Evolutionary conservation across 2,329 filamentous ascomycete genomes (phyloP), one percentile per base, ranked within the genome.

Genomic region (Fusarium virguliforme): DNA sequence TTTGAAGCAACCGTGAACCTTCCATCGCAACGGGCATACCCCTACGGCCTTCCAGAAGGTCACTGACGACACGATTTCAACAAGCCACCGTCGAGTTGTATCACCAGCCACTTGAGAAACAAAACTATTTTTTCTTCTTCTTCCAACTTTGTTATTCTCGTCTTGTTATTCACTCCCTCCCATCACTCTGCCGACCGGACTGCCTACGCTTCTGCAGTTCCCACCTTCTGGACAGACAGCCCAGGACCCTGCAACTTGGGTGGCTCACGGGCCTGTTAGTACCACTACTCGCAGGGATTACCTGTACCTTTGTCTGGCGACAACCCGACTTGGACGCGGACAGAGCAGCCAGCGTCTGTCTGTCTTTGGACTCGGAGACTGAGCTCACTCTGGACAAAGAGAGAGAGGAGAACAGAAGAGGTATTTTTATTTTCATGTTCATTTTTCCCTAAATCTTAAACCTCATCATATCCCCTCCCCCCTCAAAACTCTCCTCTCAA

Each of bases 161-260:
- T 28, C 30, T 22, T 18, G 9, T 50, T 24, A 34, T 48, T 37
- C 40, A 35, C 34, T 48, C 40, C 12, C 13, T 24, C 50, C 26
- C 22, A 35, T 50, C 30, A 59, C 55, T 50, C 51, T 68, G 43
- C 48, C 67, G 53, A 50, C 37, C 54, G 34, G 37, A 41, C 38
- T n/a, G 43, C 43, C 40, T 46, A 46, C 41, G 40, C 40, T 6
- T 46, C 35, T 53, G 22, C 50, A 34, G 30, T 53, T 34, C n/a
- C 32, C 57, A 66, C 50, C 60, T 43, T 37, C 37, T 54, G 41
- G 41, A 64, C 56, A 56, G 38, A 63, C 55, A 67, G 48, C n/a
- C 66, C 62, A 46, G 53, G 41, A 56, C 65, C 65, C 61, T 68
- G 66, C 63, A 53, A 60, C 37, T 30, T 56, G 28, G 55, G 24